Evolutionary conservation across 2,329 filamentous ascomycete genomes (phyloP), one percentile per base, ranked within the genome.

Genomic region (Nannizziopsis barbatae): DNA sequence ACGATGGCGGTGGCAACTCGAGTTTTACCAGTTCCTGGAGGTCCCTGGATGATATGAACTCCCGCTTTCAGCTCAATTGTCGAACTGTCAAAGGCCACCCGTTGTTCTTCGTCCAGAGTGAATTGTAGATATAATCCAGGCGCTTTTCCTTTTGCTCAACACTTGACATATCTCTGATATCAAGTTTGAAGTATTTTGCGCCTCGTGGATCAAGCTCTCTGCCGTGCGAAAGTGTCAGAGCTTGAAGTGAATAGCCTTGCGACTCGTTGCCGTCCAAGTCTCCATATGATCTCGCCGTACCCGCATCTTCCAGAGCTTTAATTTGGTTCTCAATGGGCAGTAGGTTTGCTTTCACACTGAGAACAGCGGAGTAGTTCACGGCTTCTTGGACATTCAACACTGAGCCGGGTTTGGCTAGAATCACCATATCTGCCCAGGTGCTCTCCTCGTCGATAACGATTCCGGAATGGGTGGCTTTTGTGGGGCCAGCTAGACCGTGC

Each of bases 1-100:
- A 52, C 30, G 11, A 52, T 50, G 22, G 46, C 47, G 42, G 45
- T 15, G 1, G 47, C 48, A 18, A 44, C 49, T 5, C 42, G 41
- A 5, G 50, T 52, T 37, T 52, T 52, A 8, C 42, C 50, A 18
- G 43, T 50, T 12, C 50, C 50, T 20, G 42, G 30, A 17, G 50
- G 42, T 22, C 50, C 42, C 42, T 50, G 43, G 4, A 52, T 36
- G 5, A 52, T 18, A 18, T 40, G 22, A 27, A 52, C 18, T 5
- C 47, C 47, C 46, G 30, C 38, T 14, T 42, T 1, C 2, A 42
- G 17, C 14, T 22, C 8, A 10, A 42, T 10, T 10, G 46, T 43
- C 8, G 45, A 49, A 6, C 18, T 49, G 8, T 35, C 10, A 20
- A 49, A 50, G 3, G 51, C 49, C 33, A 35, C 14, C 3, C n/a